Evolutionary conservation across 306 rosid genomes (phyloP).

Genomic region (Cicer arietinum): DNA sequence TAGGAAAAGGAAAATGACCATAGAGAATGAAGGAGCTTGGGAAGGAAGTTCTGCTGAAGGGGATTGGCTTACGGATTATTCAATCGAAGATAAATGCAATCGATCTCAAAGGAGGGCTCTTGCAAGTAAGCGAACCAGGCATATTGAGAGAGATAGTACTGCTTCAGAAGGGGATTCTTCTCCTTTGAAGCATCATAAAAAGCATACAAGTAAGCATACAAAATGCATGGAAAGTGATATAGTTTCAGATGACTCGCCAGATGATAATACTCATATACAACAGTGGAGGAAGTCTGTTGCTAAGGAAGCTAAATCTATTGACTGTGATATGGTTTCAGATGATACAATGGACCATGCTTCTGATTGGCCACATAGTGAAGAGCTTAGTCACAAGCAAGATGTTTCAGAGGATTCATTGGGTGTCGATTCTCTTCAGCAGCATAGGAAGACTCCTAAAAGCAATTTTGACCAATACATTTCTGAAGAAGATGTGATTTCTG

Average conservation of each 20-base stretch:
- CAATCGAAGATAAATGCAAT: conserved; percentile 33
- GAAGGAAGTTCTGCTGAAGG: conserved; percentile 47
- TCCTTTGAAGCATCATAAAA: conserved; percentile 31
- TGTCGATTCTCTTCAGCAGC: conserved; percentile 31
- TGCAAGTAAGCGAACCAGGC: conserved; percentile 50
- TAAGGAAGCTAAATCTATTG: conserved; percentile 28
- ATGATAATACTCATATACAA: conserved; percentile 3
- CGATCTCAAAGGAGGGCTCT: conserved; percentile 33
- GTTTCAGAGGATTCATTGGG: conserved; percentile 36
- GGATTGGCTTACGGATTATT: conserved; percentile 40
- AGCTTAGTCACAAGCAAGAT: conserved; percentile 51
- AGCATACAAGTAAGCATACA: background rate
- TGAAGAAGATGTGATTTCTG: conserved; percentile 25
- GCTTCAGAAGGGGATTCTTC: conserved; percentile 41
- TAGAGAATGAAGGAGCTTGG: conserved; percentile 45
- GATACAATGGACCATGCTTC: conserved; percentile 42
- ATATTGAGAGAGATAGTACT: conserved; percentile 43
- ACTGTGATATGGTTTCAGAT: conserved; percentile 40
- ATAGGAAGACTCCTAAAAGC: conserved; percentile 36
- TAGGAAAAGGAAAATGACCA: conserved; percentile 69
- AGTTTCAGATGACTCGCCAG: conserved; percentile 37
- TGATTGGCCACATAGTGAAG: conserved; percentile 46
- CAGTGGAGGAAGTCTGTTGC: conserved; percentile 20
- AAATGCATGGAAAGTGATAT: conserved; percentile 25
- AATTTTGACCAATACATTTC: conserved; percentile 4